These are phyloP conservation scores for Leccinum griseonigrum DNA, from an alignment of 1,284 basidiomycete genomes.

Conservation along the genomic window DNA sequence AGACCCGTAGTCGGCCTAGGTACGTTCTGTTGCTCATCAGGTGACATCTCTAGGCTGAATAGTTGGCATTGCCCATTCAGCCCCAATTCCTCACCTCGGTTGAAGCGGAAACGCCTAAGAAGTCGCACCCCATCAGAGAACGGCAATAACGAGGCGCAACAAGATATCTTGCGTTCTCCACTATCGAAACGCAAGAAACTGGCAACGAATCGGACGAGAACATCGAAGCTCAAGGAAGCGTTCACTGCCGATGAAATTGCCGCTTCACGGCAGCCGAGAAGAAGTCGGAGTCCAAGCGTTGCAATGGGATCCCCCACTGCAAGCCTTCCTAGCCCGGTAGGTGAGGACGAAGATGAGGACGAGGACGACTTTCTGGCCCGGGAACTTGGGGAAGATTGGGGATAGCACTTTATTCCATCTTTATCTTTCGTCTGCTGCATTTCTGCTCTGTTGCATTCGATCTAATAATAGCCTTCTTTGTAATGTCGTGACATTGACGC, in stretches of 20 bases:
- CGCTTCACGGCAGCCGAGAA: slow-evolving; percentile 30
- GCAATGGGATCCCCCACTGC: slow-evolving; percentile 17
- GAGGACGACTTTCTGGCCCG: slow-evolving; percentile 69
- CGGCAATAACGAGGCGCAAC: slow-evolving; percentile 37
- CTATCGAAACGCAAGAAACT: slow-evolving; percentile 76
- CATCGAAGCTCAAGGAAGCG: slow-evolving; percentile 65
- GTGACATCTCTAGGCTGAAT: slow-evolving; percentile 5
- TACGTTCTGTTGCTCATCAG: slow-evolving; percentile 13
- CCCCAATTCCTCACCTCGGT: slow-evolving; percentile 43
- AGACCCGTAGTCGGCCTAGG: slow-evolving; percentile 30
- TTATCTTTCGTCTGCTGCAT: slow-evolving; percentile 1
- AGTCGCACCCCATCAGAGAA: slow-evolving; percentile 68
- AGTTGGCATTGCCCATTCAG: slow-evolving; percentile 31
- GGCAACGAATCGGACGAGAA: slow-evolving; percentile 56
- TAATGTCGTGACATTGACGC: slow-evolving; percentile 18
- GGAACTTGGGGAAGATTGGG: slow-evolving; percentile 70
- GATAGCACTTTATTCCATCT: slow-evolving; percentile 39
- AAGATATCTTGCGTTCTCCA: slow-evolving; percentile 55
- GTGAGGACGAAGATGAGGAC: slow-evolving; percentile 41
- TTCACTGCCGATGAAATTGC: slow-evolving; percentile 59
- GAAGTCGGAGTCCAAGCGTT: slow-evolving; percentile 27
- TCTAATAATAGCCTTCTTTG: slow-evolving; percentile 20
- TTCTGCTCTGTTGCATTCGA: slow-evolving; percentile 18
- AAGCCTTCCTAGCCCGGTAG: slow-evolving; percentile 22
- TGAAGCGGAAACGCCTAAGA: slow-evolving; percentile 64